phyloP scores from a whole-genome alignment of 2,329 filamentous ascomycete genomes.

The Talaromyces albobiverticillius region DNA sequence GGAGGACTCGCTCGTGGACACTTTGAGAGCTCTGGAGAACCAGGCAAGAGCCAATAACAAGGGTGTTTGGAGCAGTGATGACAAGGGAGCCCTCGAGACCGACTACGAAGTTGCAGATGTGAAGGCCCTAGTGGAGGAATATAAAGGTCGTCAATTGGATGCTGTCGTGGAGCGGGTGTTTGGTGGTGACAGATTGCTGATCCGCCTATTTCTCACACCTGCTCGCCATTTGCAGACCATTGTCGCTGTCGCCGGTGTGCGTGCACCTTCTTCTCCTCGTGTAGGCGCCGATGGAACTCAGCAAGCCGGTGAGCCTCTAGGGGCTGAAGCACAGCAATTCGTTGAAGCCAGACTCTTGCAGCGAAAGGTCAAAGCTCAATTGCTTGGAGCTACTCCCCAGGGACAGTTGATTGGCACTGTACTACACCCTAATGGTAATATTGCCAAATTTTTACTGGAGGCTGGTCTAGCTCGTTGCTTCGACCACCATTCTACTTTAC shows the following conservation, averaged over 20 bases:
- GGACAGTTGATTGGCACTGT: slow-evolving; percentile 86
- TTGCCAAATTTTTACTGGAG: slow-evolving; percentile 85
- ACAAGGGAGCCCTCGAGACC: slow-evolving; percentile 66
- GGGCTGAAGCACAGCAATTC: slow-evolving; percentile 83
- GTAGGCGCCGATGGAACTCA: slow-evolving; percentile 74
- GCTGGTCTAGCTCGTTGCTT: slow-evolving; percentile 89
- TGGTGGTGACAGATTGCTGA: slow-evolving; percentile 83
- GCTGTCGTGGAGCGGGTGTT: slow-evolving; percentile 88
- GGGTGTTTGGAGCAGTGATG: slow-evolving; percentile 71
- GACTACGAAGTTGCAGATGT: slow-evolving; percentile 77
- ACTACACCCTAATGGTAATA: slow-evolving; percentile 85
- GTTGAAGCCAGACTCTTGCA: slow-evolving; percentile 85
- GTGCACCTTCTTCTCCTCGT: slow-evolving; percentile 84
- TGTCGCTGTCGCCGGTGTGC: slow-evolving; percentile 82
- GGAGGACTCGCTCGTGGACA: slow-evolving; percentile 71
- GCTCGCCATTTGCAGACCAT: slow-evolving; percentile 86
- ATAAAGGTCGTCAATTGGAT: slow-evolving; percentile 82
- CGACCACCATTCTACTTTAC: slow-evolving; percentile 90
- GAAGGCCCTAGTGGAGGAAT: slow-evolving; percentile 71
- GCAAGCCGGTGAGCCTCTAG: slow-evolving; percentile 82
- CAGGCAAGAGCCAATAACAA: slow-evolving; percentile 75
- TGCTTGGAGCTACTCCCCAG: slow-evolving; percentile 85
- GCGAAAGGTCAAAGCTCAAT: slow-evolving; percentile 74
- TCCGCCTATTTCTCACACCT: slow-evolving; percentile 75
- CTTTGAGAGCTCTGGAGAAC: slow-evolving; percentile 71